Conservation (phyloP, 208 protist species). For the Acanthamoeba healyi region DNA sequence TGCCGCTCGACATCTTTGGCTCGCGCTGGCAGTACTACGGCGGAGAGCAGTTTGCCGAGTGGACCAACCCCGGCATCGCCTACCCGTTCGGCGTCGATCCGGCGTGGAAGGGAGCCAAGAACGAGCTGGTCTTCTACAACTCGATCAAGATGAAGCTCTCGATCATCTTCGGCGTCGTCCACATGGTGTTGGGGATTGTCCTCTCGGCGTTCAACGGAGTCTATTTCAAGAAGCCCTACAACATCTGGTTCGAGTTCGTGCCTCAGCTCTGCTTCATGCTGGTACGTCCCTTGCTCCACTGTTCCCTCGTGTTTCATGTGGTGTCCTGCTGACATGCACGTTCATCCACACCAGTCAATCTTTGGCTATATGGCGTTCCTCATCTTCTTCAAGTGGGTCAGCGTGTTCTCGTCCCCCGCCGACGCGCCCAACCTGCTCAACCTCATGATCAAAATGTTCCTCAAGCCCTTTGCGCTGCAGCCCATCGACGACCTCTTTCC, state of each 20-base stretch:
- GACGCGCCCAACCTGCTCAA: slow-evolving; percentile 91
- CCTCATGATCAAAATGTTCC: slow-evolving; percentile 96
- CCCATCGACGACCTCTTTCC: slow-evolving; percentile 69
- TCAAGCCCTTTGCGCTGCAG: slow-evolving; percentile 83
- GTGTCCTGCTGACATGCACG: not conserved
- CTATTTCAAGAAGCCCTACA: slow-evolving; percentile 92
- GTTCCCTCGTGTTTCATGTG: not conserved
- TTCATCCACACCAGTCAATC: slow-evolving; percentile 84
- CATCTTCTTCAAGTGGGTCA: slow-evolving; percentile 98
- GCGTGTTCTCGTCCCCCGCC: slow-evolving; percentile 44
- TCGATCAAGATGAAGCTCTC: slow-evolving; percentile 99
- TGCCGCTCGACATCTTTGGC: slow-evolving; percentile 84
- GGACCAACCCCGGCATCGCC: not conserved
- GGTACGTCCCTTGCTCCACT: slow-evolving; percentile 17
- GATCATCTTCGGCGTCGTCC: slow-evolving; percentile 96
- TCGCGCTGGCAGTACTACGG: slow-evolving; percentile 70
- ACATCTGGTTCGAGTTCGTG: slow-evolving; percentile 95
- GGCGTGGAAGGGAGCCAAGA: slow-evolving; percentile 94
- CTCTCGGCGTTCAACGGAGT: slow-evolving; percentile 94
- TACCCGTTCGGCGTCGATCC: slow-evolving; percentile 91
- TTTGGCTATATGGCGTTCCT: slow-evolving; percentile 98
- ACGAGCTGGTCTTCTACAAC: slow-evolving; percentile 98
- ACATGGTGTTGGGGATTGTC: slow-evolving; percentile 97
- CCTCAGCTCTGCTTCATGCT: slow-evolving; percentile 97
- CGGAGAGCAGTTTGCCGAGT: not conserved